Percentiles rank a stretch among this genome's conserved stretches.
Conservation (phyloP, 2,329 filamentous ascomycete genomes). For the Ophiostoma pallidulum region DNA sequence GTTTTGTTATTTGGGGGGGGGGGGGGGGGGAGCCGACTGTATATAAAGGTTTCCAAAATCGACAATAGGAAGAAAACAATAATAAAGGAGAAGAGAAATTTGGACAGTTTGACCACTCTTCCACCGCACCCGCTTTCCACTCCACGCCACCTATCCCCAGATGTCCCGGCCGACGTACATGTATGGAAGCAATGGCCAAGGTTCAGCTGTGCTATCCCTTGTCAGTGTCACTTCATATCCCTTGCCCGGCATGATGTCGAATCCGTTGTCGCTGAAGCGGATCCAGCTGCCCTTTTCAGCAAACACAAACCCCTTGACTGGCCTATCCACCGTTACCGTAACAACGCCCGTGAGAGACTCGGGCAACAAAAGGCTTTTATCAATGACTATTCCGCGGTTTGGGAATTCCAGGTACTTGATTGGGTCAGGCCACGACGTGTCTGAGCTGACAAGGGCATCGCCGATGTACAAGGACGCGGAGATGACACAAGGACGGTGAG, state of each 20-base stretch:
- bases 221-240: not conserved
- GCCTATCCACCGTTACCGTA: conserved; percentile 30
- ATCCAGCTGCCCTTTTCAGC: conserved; percentile 36
- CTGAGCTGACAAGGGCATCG: conserved; percentile 33
- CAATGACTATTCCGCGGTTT: conserved; percentile 29
- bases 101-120: too few species aligned
- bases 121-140: too few species aligned
- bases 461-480: conserved; percentile 31
- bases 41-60: too few species aligned
- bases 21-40: too few species aligned
- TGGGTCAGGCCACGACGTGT: conserved; percentile 52
- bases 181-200: not conserved
- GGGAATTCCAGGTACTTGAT: conserved; percentile 49
- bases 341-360: conserved; percentile 1
- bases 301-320: conserved; percentile 49
- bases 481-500: conserved; percentile 24
- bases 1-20: too few species aligned
- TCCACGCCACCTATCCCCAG: not conserved
- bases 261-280: conserved; percentile 45
- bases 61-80: too few species aligned
- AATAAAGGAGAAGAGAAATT: too few species aligned
- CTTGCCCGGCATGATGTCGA: conserved; percentile 46
- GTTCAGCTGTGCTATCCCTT: not conserved
- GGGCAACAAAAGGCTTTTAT: not conserved
- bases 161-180: conserved; percentile 1